Conservation (phyloP, 306 rosid species). For the Begonia masoniana region DNA sequence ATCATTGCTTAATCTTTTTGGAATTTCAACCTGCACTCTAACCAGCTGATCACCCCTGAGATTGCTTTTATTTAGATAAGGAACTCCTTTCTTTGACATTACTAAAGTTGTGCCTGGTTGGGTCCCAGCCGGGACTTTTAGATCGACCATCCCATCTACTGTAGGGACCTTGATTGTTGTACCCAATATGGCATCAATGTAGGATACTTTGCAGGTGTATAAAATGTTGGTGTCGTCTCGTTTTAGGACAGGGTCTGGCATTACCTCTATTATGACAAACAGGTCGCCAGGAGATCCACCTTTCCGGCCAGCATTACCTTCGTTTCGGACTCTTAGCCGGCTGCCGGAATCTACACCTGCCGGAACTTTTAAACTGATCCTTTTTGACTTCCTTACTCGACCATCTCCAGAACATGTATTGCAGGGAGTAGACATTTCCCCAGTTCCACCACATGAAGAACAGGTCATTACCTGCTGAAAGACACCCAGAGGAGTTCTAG, state of each 20-base stretch:
- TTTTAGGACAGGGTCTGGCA: constrained; percentile 81
- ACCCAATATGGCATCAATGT: constrained; percentile 85
- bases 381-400: constrained; percentile 78
- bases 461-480: constrained; percentile 99
- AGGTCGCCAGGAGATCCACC: constrained; percentile 94
- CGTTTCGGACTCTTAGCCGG: constrained; percentile 89
- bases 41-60: constrained; percentile 98
- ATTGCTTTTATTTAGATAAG: constrained; percentile 66
- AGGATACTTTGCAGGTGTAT: constrained; percentile 79
- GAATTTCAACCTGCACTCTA: constrained; percentile 94
- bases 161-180: constrained; percentile 83
- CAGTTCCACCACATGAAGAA: constrained; percentile 81
- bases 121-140: constrained; percentile 68
- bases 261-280: constrained; percentile 77
- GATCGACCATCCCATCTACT: constrained; percentile 76
- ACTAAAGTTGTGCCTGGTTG: constrained; percentile 94
- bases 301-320: constrained; percentile 85
- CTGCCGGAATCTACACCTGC: constrained; percentile 97
- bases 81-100: constrained; percentile 97
- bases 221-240: constrained; percentile 88
- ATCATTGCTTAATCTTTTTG: constrained; percentile 65
- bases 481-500: constrained; percentile 92
- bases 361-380: constrained; percentile 90
- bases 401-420: constrained; percentile 92
- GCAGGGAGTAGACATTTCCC: constrained; percentile 87